Percentiles rank a stretch among this genome's conserved stretches.
phyloP scores from a whole-genome alignment of 768 basidiomycete species.

The Crassisporium funariophilum region DNA sequence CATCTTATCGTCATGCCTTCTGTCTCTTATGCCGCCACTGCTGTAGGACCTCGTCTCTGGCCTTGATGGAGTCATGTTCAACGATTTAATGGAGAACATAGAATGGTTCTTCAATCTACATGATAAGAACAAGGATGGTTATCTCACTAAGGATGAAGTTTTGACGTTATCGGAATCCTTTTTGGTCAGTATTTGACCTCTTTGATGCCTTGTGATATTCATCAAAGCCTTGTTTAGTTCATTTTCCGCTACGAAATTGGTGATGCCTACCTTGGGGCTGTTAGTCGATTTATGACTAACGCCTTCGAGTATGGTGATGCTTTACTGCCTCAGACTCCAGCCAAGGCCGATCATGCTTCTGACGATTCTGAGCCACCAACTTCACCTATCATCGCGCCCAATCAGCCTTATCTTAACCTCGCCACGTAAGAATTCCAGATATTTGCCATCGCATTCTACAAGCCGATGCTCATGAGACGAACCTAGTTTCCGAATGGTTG shows the following conservation, averaged over 20 bases:
- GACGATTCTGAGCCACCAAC: constrained; percentile 30
- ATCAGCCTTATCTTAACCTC: constrained; percentile 91
- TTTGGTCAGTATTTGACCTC: constrained; percentile 58
- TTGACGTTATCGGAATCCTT: constrained; percentile 93
- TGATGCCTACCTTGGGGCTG: constrained; percentile 94
- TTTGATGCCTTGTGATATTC: background rate
- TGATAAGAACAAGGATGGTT: constrained; percentile 96
- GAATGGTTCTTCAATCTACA: constrained; percentile 98
- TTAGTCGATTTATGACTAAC: constrained; percentile 97
- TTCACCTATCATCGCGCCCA: constrained; percentile 60
- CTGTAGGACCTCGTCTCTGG: constrained; percentile 85
- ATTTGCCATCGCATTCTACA: background rate
- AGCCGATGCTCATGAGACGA: constrained; percentile 8
- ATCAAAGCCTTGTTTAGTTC: constrained; percentile 56
- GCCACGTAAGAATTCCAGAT: constrained; percentile 59
- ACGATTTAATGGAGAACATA: constrained; percentile 97
- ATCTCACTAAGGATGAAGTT: constrained; percentile 94
- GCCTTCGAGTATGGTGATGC: constrained; percentile 98
- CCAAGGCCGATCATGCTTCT: constrained; percentile 24
- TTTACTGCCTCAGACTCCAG: constrained; percentile 61
- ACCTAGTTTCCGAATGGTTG: constrained; percentile 94
- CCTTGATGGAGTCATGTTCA: constrained; percentile 90
- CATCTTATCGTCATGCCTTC: constrained; percentile 6
- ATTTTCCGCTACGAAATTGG: constrained; percentile 98
- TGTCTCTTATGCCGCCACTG: constrained; percentile 3